Base-by-base conservation (phyloP, 2,329 filamentous ascomycete genomes). In the Aphanoascus verrucosus region DNA sequence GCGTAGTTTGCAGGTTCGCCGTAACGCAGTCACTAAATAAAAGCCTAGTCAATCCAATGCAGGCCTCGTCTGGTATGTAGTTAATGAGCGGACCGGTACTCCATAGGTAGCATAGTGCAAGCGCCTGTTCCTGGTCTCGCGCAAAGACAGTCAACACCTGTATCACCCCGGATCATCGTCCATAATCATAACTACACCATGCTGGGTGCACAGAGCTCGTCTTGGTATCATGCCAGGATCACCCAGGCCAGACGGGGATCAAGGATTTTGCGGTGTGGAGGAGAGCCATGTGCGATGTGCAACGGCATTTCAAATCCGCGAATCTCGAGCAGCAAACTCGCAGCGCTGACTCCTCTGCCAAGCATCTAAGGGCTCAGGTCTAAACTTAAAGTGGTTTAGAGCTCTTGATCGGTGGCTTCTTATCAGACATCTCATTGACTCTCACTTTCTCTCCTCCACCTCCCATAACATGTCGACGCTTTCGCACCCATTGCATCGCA, bases 401-500 rank as follows among this genome's bases (percentile, higher is more conserved):
- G 40, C 40, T 32, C 40, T 40, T 51, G 49, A 44, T 51, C 32
- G 44, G 23, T 35, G 37, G 17, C 23, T 23, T 43, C 38, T 51
- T 43, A 51, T 51, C 49, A 32, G 41, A 23, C 38, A 51, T 51
- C 49, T 51, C 49, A 40, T 51, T 40, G 49, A 28, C 23, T 28
- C 32, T 49, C 35, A 11, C 23, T 41, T 28, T 43, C 43, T 48
- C 34, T 49, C 42, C 44, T 44, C 35, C 40, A 20, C 44, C 35
- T 49, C 51, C 51, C n/a, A 44, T 28, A 37, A 20, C 31, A 28
- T 38, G 40, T 34, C 35, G 12, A 46, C 32, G 17, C 19, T 17
- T 40, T 40, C 38, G 31, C 12, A 46, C 20, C 37, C 41, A 35
- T 38, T 45, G 41, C 9, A 31, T 34, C 34, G 2, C 5, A 32